Evolutionary conservation across 208 protist species (phyloP), one percentile per base, ranked within the genome.

Genomic region (Acanthamoeba quina): DNA sequence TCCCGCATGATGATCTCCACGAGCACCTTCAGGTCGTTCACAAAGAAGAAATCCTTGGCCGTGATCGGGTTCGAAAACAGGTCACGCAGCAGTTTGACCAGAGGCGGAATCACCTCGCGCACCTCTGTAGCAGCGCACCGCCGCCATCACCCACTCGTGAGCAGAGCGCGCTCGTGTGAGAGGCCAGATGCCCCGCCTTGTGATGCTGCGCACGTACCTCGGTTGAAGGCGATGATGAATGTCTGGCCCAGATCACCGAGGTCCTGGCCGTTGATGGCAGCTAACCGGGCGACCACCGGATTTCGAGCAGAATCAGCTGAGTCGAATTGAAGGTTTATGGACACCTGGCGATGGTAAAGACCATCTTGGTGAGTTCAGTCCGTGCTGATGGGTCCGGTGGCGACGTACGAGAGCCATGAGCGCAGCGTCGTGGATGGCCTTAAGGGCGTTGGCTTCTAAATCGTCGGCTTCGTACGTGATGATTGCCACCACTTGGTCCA

Each of bases 1-100:
- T 86, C 78, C 37, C 78, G 78, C 78, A 86, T 86, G 78, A 86
- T 56, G 78, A 86, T 86, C 47, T 86, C 78, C 49, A 86, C 52
- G 44, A 86, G 78, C 37, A 86, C 78, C 29, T 86, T 86, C n/a
- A 86, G 78, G 78, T 86, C 78, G 78, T 86, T 86, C 19, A 26
- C 3, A 24, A 54, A 86, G 78, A 86, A 86, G 47, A 86, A 86
- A 19, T 86, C 78, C 47, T 86, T 86, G 19, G 78, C 78, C 49
- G 78, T 86, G 37, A 21, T 26, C n/a, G 78, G 78, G 21, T 86
- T 49, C 13, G 78, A 64, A 37, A 86, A 86, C 17, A 86, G 13
- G 31, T 86, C 78, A 3, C 52, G 44, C 49, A 86, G 44, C 24
- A 86, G 78, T 37, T 86, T 86, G 29, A 54, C 78, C 78, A 86